A percentile compares a stretch with the other conserved stretches of the same genome.
Evolutionary conservation across 495 filamentous ascomycete genomes (phyloP).

Genomic region (Tuber calosporum): DNA sequence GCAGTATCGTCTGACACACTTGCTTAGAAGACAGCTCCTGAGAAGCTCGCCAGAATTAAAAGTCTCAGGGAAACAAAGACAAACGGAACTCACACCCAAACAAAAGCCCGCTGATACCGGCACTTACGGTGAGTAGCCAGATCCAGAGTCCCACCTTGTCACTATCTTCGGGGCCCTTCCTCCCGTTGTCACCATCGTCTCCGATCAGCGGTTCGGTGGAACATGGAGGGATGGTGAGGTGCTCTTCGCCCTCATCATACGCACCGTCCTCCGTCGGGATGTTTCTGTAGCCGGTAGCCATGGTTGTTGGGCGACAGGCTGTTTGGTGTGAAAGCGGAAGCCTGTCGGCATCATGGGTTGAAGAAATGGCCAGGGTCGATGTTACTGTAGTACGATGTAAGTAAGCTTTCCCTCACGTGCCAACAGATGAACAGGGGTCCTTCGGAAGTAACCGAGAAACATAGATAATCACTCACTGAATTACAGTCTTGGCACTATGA

Average conservation of each 20-base stretch:
- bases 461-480: not conserved
- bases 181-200: not conserved
- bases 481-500: not conserved
- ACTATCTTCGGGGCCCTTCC: constrained; percentile 20
- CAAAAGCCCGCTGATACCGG: constrained; percentile 75
- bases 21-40: not conserved
- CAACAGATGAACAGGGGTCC: not conserved
- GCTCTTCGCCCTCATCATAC: not conserved
- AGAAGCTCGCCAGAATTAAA: not conserved
- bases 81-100: constrained; percentile 68
- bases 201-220: not conserved
- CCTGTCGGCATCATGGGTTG: not conserved
- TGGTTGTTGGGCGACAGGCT: not conserved
- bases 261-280: not conserved
- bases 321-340: not conserved
- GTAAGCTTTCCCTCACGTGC: not conserved
- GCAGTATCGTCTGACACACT: constrained; percentile 63
- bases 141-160: constrained; percentile 43
- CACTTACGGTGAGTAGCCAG: constrained; percentile 70
- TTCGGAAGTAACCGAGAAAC: not conserved
- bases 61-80: not conserved
- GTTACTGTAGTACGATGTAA: too few species aligned
- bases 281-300: not conserved
- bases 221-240: not conserved
- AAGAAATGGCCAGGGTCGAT: not conserved